phyloP scores from a whole-genome alignment of 192 early-diverging fungal genomes.

The Funneliformis mosseae region DNA sequence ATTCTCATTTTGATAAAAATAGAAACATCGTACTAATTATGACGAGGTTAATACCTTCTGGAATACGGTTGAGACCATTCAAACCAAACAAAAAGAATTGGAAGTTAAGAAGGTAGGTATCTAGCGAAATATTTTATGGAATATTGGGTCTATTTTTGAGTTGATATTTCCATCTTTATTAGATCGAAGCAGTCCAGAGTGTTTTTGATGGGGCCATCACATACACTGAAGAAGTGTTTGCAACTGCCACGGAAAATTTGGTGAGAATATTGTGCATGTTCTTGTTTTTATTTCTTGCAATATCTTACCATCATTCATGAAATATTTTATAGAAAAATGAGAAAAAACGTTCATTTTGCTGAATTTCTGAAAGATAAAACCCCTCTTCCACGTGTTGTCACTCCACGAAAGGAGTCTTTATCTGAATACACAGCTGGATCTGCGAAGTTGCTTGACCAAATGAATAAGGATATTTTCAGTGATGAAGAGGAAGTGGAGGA shows the following conservation, averaged over 20 bases:
- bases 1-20: too few species aligned
- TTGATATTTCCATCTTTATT: conserved; percentile 19
- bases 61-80: background rate
- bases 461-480: too few species aligned
- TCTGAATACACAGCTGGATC: conserved; percentile 22
- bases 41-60: background rate
- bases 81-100: conserved; percentile 4
- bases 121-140: conserved; percentile 1
- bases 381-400: too few species aligned
- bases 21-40: background rate
- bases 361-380: too few species aligned
- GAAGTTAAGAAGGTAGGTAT: background rate
- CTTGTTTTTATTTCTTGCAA: conserved; percentile 36
- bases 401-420: conserved; percentile 15
- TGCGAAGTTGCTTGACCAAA: too few species aligned
- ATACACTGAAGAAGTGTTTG: conserved; percentile 21
- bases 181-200: conserved; percentile 17
- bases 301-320: conserved; percentile 12
- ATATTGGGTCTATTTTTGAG: background rate
- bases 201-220: background rate
- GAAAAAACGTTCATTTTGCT: too few species aligned
- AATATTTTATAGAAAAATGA: conserved; percentile 19
- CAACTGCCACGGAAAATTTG: conserved; percentile 17
- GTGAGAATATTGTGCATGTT: conserved; percentile 29
- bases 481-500: background rate